Base-by-base conservation (phyloP, 208 protist genomes). In the Trypanosoma grayi region DNA sequence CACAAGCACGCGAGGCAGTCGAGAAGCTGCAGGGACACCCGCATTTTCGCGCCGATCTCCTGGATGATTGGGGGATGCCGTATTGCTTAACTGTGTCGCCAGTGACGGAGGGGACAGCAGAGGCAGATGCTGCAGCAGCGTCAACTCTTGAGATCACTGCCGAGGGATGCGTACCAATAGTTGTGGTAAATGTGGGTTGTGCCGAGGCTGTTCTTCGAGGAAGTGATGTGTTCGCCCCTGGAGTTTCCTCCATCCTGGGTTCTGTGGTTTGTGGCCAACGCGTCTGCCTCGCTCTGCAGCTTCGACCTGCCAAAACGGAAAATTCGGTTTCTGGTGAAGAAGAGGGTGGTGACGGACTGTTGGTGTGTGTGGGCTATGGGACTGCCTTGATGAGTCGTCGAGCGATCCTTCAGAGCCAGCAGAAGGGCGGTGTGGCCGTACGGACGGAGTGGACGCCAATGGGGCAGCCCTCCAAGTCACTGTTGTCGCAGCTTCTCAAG, bases 141-240 rank as follows among this genome's bases (percentile, higher is more conserved):
- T 39, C 6, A 52, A 16, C 10, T 22, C 8, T 62, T 45, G 8
- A 16, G 46, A n/a, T n/a, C n/a, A n/a, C n/a, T n/a, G n/a, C n/a
- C n/a, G n/a, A n/a, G 6, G 33, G 9, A 30, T 50, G 34, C 10
- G 55, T 30, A 50, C 34, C 58, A 20, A 27, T 75, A 24, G 73
- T 93, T 41, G 74, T 95, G 9, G 89, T 97, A 14, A 81, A 94
- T 58, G 52, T 47, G 7, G 58, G 76, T 22, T 94, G 89, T 43
- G 92, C 79, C 31, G 90, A 97, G 66, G 88, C 92, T 28, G 85
- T 97, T 28, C 70, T 97, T 30, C 83, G 92, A 2, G 90, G 92
- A 16, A 85, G 80, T 48, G 73, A 97, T 66, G 80, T 96, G 14
- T 97, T 87, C 51, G 74, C 80, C 4, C 83, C 83, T 13, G 86